Evolutionary conservation across 148 eudicot species (phyloP), one percentile per base, ranked within the genome.

Genomic region (Nepenthes mirabilis): DNA sequence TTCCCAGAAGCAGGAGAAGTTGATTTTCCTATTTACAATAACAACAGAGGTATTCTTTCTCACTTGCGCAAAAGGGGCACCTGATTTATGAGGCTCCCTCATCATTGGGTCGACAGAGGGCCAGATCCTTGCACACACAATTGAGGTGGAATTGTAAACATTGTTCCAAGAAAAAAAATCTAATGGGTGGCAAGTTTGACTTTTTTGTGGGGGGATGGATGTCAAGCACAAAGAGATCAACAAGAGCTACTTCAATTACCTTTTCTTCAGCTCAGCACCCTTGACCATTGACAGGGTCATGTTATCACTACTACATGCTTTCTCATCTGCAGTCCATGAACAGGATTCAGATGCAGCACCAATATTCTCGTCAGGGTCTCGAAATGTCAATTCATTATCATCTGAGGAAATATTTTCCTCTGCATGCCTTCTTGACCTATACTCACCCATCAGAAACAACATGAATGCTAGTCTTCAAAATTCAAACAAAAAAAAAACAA

Each of bases 261-360:
- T 65, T 59, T 52, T 75, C 35, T 72, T 80, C 53, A 77, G 71
- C 52, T 82, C 80, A 57, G 80, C 80, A 40, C 67, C 77, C 69
- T 75, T 74, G 45, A 65, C 62, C 62, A 58, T 61, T 63, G 66
- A 70, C 34, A 67, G 67, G 68, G 82, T 82, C 57, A 77, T 82
- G 51, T 82, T 79, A 57, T 88, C 94, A 76, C 82, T 83, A 65
- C 82, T 76, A 68, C 72, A 83, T 34, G 76, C 70, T 64, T 71
- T 82, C 56, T 83, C 96, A 59, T 83, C 87, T 51, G 82, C 74
- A 68, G 68, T 57, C 71, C 78, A 65, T 34, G 81, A 86, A 65
- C 61, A 64, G 63, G 94, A 78, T 37, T 80, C 94, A 67, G 89
- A 81, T 45, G 73, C 63, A 49, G 76, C 79, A 62, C 59, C 79